Base-by-base conservation (phyloP, 345 rosid species). In the Eucalyptus dawsonii region DNA sequence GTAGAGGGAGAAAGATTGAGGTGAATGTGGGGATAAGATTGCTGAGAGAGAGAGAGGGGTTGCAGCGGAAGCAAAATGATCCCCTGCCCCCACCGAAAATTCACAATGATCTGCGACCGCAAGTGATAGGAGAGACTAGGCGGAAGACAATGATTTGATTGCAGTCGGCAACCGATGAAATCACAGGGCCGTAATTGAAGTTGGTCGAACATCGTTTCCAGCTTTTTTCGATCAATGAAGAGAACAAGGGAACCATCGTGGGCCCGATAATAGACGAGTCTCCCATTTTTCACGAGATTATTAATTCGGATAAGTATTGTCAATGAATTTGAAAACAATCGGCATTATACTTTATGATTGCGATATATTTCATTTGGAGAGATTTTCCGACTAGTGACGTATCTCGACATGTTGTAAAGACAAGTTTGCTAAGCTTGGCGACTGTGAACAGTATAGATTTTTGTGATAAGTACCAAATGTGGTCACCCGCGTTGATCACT, bases 331-430 rank as follows among this genome's bases (percentile, higher is more conserved):
- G 56, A 53, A 3, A 53, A 53, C 24, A 53, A 19, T 53, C 10
- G 2, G 5, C 24, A 19, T 53, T 8, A 53, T 53, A 10, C 24
- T 53, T 53, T 19, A 53, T 53, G 58, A 53, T 53, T 53, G 58
- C 11, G 9, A 9, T 44, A 21, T 37, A 19, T 72, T 37, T 72
- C 14, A 1, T 37, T 65, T 4, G 40, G 21, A 65, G 19, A 14
- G 40, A 65, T 65, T 65, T n/a, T 13, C 19, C 0, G 6, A 3
- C 0, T 6, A 5, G 1, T 3, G 4, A 2, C 27, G 0, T 37
- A 27, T 37, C 47, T 76, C 47, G 9, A 76, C 45, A 11, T 19
- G 14, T 17, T 37, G 27, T 37, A 6, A 2, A 22, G 47, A 21
- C 4, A 42, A 11, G 1, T 72, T 34, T 34, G 42, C 80, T 16